A percentile compares a stretch with the other conserved stretches of the same genome.
These are phyloP conservation scores for Paramecium caudatum DNA, from an alignment of 73 alveolate genomes.

Conservation along the genomic window DNA sequence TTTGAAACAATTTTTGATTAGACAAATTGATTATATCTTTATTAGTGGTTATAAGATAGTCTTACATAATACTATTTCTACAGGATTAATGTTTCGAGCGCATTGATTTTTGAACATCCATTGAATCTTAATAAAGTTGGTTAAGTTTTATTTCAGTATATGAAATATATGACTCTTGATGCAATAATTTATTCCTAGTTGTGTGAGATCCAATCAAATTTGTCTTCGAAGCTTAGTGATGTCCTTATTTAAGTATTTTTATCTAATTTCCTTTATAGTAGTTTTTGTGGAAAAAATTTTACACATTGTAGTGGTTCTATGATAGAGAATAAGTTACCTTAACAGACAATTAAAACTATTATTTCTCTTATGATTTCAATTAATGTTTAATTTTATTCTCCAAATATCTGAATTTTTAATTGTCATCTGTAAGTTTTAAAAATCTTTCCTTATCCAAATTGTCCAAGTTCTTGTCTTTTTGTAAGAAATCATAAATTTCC, in stretches of 20 bases:
- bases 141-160: slow-evolving; percentile 33
- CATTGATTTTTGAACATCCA: slow-evolving; percentile 17
- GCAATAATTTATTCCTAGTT: background rate
- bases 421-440: background rate
- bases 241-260: background rate
- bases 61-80: background rate
- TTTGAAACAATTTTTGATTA: background rate
- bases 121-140: slow-evolving; percentile 9
- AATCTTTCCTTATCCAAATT: background rate
- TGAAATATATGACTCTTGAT: slow-evolving; percentile 28
- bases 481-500: background rate
- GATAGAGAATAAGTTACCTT: background rate
- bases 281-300: slow-evolving; percentile 27
- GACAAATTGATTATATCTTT: slow-evolving; percentile 45
- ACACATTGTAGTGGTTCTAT: slow-evolving; percentile 17
- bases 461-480: background rate
- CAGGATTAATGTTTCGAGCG: background rate
- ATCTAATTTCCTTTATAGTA: background rate
- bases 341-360: background rate
- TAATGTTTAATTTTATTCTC: slow-evolving; percentile 43
- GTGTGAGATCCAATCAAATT: background rate
- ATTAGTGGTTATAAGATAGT: background rate
- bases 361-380: background rate
- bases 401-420: background rate
- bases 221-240: background rate